Conservation (phyloP, 768 basidiomycete genomes). For the Suillus subalutaceus region DNA sequence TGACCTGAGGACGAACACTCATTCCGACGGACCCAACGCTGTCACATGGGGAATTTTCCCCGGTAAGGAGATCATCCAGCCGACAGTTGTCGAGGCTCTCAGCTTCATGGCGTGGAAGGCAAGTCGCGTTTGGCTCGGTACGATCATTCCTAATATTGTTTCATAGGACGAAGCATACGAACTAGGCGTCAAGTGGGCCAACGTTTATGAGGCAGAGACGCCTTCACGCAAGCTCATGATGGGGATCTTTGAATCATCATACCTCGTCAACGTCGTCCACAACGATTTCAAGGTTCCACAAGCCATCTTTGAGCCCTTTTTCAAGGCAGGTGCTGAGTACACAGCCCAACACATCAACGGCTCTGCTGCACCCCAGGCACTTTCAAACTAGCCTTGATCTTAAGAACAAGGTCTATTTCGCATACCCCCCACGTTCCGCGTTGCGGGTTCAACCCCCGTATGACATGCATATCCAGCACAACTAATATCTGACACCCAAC, state of each 20-base stretch:
- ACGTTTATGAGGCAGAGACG: constrained; percentile 79
- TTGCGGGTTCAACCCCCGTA: constrained; percentile 90
- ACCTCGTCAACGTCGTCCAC: constrained; percentile 94
- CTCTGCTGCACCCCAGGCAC: constrained; percentile 43
- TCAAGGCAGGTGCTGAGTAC: constrained; percentile 71
- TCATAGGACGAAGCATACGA: constrained; percentile 92
- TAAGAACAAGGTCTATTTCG: constrained; percentile 34
- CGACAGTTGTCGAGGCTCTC: constrained; percentile 95
- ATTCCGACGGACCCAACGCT: constrained; percentile 96
- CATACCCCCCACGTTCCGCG: constrained; percentile 32
- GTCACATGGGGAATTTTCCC: constrained; percentile 99
- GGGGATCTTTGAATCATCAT: constrained; percentile 77
- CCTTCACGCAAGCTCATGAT: constrained; percentile 74
- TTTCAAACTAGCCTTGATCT: constrained; percentile 24
- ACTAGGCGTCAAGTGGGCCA: constrained; percentile 89
- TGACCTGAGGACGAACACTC: constrained; percentile 92
- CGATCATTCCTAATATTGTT: constrained; percentile 14
- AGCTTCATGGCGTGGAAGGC: constrained; percentile 99
- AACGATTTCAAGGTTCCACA: constrained; percentile 89
- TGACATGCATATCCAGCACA: constrained; percentile 28
- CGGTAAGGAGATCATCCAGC: constrained; percentile 94
- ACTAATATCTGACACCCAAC: constrained; percentile 12
- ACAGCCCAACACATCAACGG: constrained; percentile 39
- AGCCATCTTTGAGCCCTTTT: constrained; percentile 88
- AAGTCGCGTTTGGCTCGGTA: not conserved